Base-by-base conservation (phyloP, 371 early-diverging fungal species). In the Mortierella sp. region DNA sequence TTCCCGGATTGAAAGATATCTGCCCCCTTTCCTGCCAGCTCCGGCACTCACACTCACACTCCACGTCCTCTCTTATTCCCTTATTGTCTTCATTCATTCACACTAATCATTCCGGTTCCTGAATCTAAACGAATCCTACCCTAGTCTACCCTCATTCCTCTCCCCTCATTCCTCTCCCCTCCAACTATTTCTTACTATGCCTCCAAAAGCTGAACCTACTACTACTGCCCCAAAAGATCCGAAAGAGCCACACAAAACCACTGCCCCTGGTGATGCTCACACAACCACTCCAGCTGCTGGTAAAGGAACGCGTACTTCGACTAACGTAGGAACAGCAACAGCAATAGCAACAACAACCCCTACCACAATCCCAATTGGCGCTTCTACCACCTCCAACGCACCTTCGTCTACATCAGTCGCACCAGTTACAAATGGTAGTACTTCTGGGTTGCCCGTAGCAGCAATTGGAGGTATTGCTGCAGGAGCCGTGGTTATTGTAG, bases 381-480 rank as follows among this genome's bases (percentile, higher is more conserved):
- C 35, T 26, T 2, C 62, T 26, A 45, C 58, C 37, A 57, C 47
- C 63, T 49, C 76, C 16, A 12, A 45, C 5, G 35, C 66, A 24
- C 43, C 73, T 22, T 30, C 73, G 3, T 9, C 69, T n/a, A 64
- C 75, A 2, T 28, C 72, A 30, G 22, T 59, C 16, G 51, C 85
- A 3, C 43, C 61, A 26, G 20, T 14, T 14, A n/a, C n/a, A 18
- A 22, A 28, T 32, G 32, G 64, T 18, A 20, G 5, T 39, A 2
- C 30, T 37, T 11, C n/a, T 39, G 88, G 87, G 14, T 60, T 87
- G 28, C 86, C 88, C 0, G 70, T 81, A 49, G 88, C 86, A 11
- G 88, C 88, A 14, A 84, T 89, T 64, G 89, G 85, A 28, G 89
- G 89, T 49, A 86, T 89, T 68, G 81, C 83, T 55, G 81, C 81